Base-by-base conservation (phyloP, 495 filamentous ascomycete species). In the Amorphotheca resinae region DNA sequence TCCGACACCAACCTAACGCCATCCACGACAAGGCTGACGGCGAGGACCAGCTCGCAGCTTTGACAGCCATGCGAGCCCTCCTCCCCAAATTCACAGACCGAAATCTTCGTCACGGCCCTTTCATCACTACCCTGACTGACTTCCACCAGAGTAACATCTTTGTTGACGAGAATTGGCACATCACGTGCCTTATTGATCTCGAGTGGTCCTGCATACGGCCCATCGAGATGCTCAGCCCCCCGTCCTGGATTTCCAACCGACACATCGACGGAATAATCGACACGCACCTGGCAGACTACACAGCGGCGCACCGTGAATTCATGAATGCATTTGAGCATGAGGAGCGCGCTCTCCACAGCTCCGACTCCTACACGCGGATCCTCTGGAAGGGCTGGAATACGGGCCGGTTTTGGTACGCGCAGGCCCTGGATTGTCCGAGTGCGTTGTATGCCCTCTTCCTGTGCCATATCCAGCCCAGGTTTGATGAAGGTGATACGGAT, bases 171-270 rank as follows among this genome's bases (percentile, higher is more conserved):
- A 30, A 57, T 1, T 55, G 54, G 54, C 25, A 55, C 44, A 49
- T 57, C 17, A 55, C 22, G 30, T 48, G 1, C 22, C 22, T 59
- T 11, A 40, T 59, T 30, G 50, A 59, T 31, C 25, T 59, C 3
- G 53, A 59, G 28, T 57, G 54, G 54, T 39, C 56, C 16, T 63
- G 58, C 40, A 49, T 56, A 44, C 45, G 14, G 3, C 59, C 60
- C 20, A 45, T 54, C 2, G 56, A 64, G 41, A 55, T 59, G 51
- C 46, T 57, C 1, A 46, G 45, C 16, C 52, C 58, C 32, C 57
- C 58, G 15, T 42, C 45, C 22, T 64, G 59, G 61, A 34, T 64
- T n/a, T 49, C 56, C 4, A 51, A 46, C 32, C 15, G 53, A 25
- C 22, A 44, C 28, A 42, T 57, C 0, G 59, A 62, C 34, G 9